A percentile compares a stretch with the other conserved stretches of the same genome.
Evolutionary conservation across 164 flowering plant species (phyloP).

Genomic region (Nelumbo lutea): DNA sequence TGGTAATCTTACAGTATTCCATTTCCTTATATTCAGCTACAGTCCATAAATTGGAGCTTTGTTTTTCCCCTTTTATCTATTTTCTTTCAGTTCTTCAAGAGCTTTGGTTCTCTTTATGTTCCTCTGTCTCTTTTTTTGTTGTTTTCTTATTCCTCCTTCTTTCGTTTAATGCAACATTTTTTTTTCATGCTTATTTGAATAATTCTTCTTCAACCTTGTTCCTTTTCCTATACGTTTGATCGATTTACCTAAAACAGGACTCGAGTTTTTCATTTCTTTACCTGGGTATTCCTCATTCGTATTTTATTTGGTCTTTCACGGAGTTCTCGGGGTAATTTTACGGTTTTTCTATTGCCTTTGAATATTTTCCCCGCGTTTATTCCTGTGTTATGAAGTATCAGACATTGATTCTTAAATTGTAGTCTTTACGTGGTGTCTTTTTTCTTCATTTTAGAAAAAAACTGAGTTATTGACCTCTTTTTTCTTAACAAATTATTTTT

Average conservation of each 20-base stretch:
- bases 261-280: conserved; percentile 2
- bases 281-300: neutral
- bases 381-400: neutral
- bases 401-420: neutral
- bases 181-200: neutral
- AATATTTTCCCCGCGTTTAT: neutral
- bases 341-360: neutral
- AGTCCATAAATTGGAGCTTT: conserved; percentile 77
- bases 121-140: neutral
- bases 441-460: neutral
- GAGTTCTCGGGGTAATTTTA: neutral
- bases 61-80: conserved; percentile 21
- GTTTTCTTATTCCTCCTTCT: neutral
- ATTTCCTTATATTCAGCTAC: conserved; percentile 45
- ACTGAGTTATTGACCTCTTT: no score
- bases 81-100: neutral
- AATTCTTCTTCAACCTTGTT: neutral
- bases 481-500: no score
- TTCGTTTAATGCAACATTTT: neutral
- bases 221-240: neutral
- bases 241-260: neutral
- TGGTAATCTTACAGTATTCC: no score
- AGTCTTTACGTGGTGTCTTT: neutral
- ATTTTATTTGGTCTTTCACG: neutral
- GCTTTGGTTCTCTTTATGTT: neutral